Percentiles rank a stretch among this genome's conserved stretches.
phyloP scores from a whole-genome alignment of 2,329 filamentous ascomycete species.

The Metarhizium album region DNA sequence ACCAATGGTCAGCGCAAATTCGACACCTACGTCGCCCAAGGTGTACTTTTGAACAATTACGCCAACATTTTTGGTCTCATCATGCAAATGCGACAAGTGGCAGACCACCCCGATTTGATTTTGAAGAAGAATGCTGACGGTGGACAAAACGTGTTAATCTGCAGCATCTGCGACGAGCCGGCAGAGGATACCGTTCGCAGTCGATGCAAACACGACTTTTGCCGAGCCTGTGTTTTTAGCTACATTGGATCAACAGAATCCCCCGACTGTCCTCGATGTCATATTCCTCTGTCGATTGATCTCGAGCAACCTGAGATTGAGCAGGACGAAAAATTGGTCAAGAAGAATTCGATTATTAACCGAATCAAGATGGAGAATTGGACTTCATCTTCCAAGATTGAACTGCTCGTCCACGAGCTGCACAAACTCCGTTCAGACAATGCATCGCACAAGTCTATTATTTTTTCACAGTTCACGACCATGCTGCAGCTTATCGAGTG shows the following conservation, averaged over 20 bases:
- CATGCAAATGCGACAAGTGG: conserved; percentile 98
- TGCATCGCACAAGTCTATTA: conserved; percentile 89
- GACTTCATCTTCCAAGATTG: conserved; percentile 97
- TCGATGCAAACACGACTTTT: conserved; percentile 74
- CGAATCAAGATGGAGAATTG: conserved; percentile 98
- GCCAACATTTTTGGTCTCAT: conserved; percentile 98
- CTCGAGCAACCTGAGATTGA: conserved; percentile 92
- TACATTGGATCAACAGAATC: conserved; percentile 67
- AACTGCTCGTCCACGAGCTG: conserved; percentile 87
- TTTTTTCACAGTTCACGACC: conserved; percentile 93
- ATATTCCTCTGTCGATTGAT: conserved; percentile 82
- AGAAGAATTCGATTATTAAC: conserved; percentile 97
- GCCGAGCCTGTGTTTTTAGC: conserved; percentile 29
- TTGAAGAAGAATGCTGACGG: conserved; percentile 78
- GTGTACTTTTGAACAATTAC: conserved; percentile 93
- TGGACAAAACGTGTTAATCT: conserved; percentile 83
- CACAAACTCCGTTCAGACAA: conserved; percentile 88
- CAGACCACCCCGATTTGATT: conserved; percentile 90
- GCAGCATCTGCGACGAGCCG: conserved; percentile 91
- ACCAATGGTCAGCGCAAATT: conserved; percentile 79
- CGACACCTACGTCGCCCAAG: conserved; percentile 88
- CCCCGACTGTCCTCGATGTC: conserved; percentile 79
- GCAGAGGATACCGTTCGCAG: conserved; percentile 92
- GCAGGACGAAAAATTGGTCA: conserved; percentile 75
- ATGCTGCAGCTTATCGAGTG: conserved; percentile 97